Conservation (phyloP, 1,284 basidiomycete species). For the Kalmanozyma brasiliensis region DNA sequence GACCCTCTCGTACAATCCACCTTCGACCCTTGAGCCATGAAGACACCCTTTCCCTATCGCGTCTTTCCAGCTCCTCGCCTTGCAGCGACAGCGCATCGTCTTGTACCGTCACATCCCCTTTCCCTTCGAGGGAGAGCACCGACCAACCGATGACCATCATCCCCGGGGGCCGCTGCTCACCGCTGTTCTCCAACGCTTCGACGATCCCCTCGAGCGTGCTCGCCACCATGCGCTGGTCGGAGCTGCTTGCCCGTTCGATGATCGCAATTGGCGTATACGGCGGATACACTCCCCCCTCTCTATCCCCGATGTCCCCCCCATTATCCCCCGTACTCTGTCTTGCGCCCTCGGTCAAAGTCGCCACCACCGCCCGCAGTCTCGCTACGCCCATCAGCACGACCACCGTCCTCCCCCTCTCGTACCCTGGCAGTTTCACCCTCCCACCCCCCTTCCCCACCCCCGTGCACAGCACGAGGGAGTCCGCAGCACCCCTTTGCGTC, state of each 20-base stretch:
- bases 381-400: constrained; percentile 95
- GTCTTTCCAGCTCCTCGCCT: constrained; percentile 16
- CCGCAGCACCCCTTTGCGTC: constrained; percentile 92
- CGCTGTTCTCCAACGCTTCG: constrained; percentile 77
- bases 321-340: constrained; percentile 1
- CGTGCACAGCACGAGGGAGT: constrained; percentile 87
- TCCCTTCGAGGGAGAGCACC: constrained; percentile 71
- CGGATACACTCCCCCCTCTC: constrained; percentile 77
- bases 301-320: constrained; percentile 51
- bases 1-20: constrained; percentile 53
- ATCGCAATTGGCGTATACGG: constrained; percentile 84
- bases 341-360: constrained; percentile 71
- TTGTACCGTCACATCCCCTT: constrained; percentile 71
- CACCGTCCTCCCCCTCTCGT: constrained; percentile 82
- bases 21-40: constrained; percentile 45
- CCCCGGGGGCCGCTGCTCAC: constrained; percentile 91
- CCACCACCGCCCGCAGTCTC: constrained; percentile 78
- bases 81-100: constrained; percentile 66
- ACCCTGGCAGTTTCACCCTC: constrained; percentile 84
- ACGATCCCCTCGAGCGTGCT: constrained; percentile 82
- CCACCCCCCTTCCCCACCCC: constrained; percentile 89
- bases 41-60: constrained; percentile 42
- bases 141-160: constrained; percentile 96
- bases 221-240: constrained; percentile 86
- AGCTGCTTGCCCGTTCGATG: constrained; percentile 89